Conservation (phyloP, 495 filamentous ascomycete species). For the Annulohypoxylon moriforme region DNA sequence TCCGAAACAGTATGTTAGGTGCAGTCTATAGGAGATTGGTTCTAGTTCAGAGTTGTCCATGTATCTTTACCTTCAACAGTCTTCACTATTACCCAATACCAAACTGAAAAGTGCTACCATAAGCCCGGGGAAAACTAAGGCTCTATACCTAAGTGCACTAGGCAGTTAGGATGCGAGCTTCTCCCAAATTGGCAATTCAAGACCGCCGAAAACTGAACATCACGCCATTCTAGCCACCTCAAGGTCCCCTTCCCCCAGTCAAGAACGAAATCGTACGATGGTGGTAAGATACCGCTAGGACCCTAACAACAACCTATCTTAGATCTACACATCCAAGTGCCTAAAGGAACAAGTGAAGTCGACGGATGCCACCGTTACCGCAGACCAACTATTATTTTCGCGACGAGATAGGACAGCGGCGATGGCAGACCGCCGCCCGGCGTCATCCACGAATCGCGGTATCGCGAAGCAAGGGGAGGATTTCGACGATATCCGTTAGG, state of each 20-base stretch:
- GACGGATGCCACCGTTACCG: background rate
- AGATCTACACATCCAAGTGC: background rate
- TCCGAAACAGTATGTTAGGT: too few relatives aligned
- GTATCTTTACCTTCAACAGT: too few relatives aligned
- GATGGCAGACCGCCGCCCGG: background rate
- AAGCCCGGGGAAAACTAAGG: too few relatives aligned
- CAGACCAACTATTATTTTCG: background rate
- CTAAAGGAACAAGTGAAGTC: background rate
- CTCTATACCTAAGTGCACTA: too few relatives aligned
- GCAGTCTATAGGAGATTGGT: too few relatives aligned
- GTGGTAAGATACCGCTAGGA: background rate
- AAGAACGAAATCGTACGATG: background rate
- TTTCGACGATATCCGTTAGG: constrained; percentile 1
- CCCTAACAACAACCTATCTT: background rate
- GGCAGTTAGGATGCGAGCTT: background rate
- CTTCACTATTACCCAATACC: too few relatives aligned
- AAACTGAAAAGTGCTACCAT: too few relatives aligned
- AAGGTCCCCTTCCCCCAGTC: background rate
- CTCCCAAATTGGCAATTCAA: background rate
- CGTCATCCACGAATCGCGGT: background rate
- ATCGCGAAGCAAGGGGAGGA: background rate
- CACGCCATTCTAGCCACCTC: constrained; percentile 1
- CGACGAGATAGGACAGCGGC: background rate
- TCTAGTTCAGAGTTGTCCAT: too few relatives aligned
- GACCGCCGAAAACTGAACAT: background rate